Evolutionary conservation across 179 eudicot species (phyloP).

Genomic region (Silene noctiflora): DNA sequence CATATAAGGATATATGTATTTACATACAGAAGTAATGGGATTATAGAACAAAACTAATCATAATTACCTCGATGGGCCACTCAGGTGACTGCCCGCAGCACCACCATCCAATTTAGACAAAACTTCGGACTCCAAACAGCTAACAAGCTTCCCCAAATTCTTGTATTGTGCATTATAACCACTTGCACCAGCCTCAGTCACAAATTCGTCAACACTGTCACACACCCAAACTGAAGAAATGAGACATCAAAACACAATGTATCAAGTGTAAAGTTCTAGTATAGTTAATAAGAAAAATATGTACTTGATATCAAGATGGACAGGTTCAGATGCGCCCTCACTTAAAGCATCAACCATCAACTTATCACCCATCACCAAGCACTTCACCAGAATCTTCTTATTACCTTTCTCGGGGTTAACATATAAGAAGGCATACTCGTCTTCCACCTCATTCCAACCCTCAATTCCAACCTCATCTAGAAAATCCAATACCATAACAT

Average conservation of each 20-base stretch:
- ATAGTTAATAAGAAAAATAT: background rate
- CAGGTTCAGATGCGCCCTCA: slow-evolving; percentile 50
- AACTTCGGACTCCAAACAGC: slow-evolving; percentile 42
- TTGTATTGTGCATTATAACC: slow-evolving; percentile 64
- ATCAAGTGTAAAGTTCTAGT: background rate
- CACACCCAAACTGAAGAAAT: slow-evolving; percentile 8
- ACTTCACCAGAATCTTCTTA: slow-evolving; percentile 74
- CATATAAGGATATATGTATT: background rate
- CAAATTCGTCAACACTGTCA: slow-evolving; percentile 62
- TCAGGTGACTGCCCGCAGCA: slow-evolving; percentile 30
- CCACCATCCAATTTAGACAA: slow-evolving; percentile 47
- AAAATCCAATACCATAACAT: background rate
- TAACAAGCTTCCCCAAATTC: slow-evolving; percentile 68
- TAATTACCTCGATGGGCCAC: slow-evolving; percentile 45
- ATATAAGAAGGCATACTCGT: slow-evolving; percentile 73
- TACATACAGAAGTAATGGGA: background rate
- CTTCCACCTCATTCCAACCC: slow-evolving; percentile 67
- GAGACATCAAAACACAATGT: background rate
- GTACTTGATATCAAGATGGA: slow-evolving; percentile 68
- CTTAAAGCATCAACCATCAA: slow-evolving; percentile 64
- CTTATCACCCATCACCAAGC: slow-evolving; percentile 66
- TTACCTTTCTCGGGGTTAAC: slow-evolving; percentile 54
- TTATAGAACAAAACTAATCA: background rate
- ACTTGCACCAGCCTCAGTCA: slow-evolving; percentile 36
- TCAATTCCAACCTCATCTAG: slow-evolving; percentile 48